phyloP scores from a whole-genome alignment of 495 filamentous ascomycete species.

The Aspergillus campestris region DNA sequence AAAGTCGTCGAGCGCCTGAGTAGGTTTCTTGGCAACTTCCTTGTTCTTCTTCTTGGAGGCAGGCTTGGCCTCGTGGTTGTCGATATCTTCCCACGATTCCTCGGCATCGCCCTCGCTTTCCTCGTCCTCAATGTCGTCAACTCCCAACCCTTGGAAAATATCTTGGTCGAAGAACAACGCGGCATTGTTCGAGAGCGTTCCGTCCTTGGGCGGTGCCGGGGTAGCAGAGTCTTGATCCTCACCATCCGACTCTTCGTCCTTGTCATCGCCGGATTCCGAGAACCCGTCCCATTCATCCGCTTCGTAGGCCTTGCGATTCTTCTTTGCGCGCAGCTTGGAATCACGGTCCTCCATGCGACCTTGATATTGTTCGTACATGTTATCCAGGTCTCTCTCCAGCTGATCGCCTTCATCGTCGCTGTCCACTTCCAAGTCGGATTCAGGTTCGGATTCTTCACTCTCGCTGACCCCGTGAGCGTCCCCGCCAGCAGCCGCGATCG shows the following conservation, averaged over 20 bases:
- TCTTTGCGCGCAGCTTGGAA: slow-evolving; percentile 83
- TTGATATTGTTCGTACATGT: slow-evolving; percentile 77
- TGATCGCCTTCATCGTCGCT: slow-evolving; percentile 72
- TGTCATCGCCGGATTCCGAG: slow-evolving; percentile 51
- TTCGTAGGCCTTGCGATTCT: slow-evolving; percentile 69
- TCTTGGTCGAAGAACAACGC: slow-evolving; percentile 90
- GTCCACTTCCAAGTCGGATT: slow-evolving; percentile 45
- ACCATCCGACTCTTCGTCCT: slow-evolving; percentile 48
- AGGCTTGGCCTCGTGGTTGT: slow-evolving; percentile 18
- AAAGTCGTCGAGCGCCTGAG: slow-evolving; percentile 39
- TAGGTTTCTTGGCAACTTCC: slow-evolving; percentile 39
- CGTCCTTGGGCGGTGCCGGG: slow-evolving; percentile 27
- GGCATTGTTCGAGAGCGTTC: slow-evolving; percentile 70
- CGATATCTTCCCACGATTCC: not conserved
- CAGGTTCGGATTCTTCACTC: slow-evolving; percentile 51
- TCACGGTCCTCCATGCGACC: slow-evolving; percentile 69
- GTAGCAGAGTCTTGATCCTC: slow-evolving; percentile 45
- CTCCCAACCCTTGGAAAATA: slow-evolving; percentile 77
- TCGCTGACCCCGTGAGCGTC: slow-evolving; percentile 42
- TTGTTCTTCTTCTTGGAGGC: slow-evolving; percentile 39
- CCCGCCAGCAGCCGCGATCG: slow-evolving; percentile 65
- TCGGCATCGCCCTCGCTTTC: slow-evolving; percentile 23
- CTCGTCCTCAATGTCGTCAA: slow-evolving; percentile 36
- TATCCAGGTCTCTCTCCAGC: slow-evolving; percentile 77
- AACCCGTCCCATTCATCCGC: slow-evolving; percentile 91